Conservation (phyloP, 2,329 filamentous ascomycete species). For the Pleoardoris graminearum region DNA sequence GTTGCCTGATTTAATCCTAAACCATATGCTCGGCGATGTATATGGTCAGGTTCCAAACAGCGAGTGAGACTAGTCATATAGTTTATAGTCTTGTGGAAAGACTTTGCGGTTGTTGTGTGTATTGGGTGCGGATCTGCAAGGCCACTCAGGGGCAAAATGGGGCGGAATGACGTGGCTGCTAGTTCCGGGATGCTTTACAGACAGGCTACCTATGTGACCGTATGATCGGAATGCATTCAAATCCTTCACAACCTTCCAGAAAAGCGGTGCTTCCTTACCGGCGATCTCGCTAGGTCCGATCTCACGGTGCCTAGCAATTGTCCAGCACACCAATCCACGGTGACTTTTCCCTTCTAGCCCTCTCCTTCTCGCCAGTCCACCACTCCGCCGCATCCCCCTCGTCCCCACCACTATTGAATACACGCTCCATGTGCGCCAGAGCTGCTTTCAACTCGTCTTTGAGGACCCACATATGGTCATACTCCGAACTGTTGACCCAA, state of each 20-base stretch:
- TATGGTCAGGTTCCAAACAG: neutral
- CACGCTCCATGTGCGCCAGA: neutral
- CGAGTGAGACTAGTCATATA: neutral
- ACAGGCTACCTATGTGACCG: neutral
- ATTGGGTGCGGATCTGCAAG: too few species aligned
- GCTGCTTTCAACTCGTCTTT: neutral
- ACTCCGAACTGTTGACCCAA: constrained; percentile 2
- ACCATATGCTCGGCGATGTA: neutral
- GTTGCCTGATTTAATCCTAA: neutral
- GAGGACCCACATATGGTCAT: neutral
- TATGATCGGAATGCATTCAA: neutral
- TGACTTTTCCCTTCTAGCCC: neutral
- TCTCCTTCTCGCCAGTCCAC: constrained; percentile 1
- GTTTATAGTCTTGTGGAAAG: too few species aligned
- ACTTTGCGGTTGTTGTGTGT: too few species aligned
- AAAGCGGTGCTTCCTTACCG: too few species aligned
- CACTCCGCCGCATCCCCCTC: neutral
- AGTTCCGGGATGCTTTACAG: neutral
- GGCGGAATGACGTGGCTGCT: neutral
- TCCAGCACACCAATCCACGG: constrained; percentile 2
- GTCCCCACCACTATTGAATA: neutral
- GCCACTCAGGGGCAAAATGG: neutral
- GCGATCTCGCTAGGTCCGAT: too few species aligned
- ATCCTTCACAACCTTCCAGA: too few species aligned
- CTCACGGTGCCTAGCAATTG: too few species aligned